phyloP scores from a whole-genome alignment of 2,329 filamentous ascomycete species.

The Amauroascus verrucosus region DNA sequence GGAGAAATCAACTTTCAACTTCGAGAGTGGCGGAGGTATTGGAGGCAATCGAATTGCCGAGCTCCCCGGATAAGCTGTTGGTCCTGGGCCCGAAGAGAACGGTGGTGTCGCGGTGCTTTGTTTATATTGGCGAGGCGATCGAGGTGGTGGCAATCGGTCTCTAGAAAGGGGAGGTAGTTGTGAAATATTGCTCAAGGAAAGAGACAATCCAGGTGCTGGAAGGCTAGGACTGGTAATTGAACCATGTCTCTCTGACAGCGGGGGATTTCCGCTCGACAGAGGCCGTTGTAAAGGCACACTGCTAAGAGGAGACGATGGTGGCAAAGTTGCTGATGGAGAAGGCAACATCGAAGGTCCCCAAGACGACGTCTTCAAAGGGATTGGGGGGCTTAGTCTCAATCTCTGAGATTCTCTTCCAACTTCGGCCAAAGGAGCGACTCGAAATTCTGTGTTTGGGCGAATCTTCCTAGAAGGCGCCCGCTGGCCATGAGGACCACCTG shows the following conservation, averaged over 20 bases:
- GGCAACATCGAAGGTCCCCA: slow-evolving; percentile 14
- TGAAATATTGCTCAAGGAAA: background rate
- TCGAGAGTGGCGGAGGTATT: slow-evolving; percentile 6
- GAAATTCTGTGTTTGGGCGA: slow-evolving; percentile 16
- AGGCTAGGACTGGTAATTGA: background rate
- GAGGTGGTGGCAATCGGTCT: background rate
- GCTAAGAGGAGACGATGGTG: slow-evolving; percentile 8
- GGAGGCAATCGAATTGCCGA: slow-evolving; percentile 12
- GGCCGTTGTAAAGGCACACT: slow-evolving; percentile 4
- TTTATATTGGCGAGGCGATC: slow-evolving; percentile 8
- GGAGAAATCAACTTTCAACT: slow-evolving; percentile 6
- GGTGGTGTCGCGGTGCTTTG: background rate
- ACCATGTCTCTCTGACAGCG: background rate
- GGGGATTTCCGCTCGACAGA: background rate
- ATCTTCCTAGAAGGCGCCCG: slow-evolving; percentile 15
- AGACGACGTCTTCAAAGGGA: slow-evolving; percentile 7
- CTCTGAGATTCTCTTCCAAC: slow-evolving; percentile 9
- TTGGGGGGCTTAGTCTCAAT: slow-evolving; percentile 6
- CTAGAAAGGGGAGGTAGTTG: background rate
- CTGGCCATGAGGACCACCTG: slow-evolving; percentile 4
- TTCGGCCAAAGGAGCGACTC: slow-evolving; percentile 1
- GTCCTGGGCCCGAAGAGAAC: slow-evolving; percentile 5
- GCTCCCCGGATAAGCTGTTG: slow-evolving; percentile 3
- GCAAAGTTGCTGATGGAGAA: slow-evolving; percentile 9
- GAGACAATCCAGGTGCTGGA: background rate